Base-by-base conservation (phyloP, 2,329 filamentous ascomycete species). In the Clathrospora elynae region DNA sequence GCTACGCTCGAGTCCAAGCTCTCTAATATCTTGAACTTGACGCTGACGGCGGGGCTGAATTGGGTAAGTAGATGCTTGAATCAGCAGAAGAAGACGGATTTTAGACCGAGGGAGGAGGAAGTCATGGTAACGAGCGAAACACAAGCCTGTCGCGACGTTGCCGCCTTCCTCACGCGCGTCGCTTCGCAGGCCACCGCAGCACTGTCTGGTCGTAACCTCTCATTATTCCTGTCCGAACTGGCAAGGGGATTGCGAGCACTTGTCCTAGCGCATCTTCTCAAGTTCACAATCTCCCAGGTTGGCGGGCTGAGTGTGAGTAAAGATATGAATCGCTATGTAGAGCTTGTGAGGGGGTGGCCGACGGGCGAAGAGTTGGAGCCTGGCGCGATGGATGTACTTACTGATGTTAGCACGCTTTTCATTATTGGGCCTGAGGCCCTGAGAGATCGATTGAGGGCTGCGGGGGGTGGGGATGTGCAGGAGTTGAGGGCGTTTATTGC, bases 241-340 rank as follows among this genome's bases (percentile, higher is more conserved):
- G 91, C 89, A 1, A 75, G 91, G 10, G 86, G 86, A 7, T 78
- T 96, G 23, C 85, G 91, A 55, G 75, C 80, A 35, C 80, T 95
- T 7, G 80, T 99, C 4, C 84, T 99, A 51, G 88, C 93, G 50
- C 93, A 99, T 72, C 89, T 97, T 73, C 93, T 95, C 64, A 90
- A 89, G 62, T 99, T 95, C 74, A 84, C 86, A 48, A 90, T 99
- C 55, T 96, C 90, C 57, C 89, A 91, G 26, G 91, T 92, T 0
- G 93, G 93, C 49, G 93, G 90, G 2, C 81, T 99, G 32, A 93
- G 96, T 82, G 89, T 97, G 17, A 92, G 87, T 23, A 95, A 97
- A 73, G 93, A 99, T 67, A 91, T 97, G 68, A 89, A 90, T 23
- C 90, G 90, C 66, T 99, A 99, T 70, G 87, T 88, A 6, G 86